Evolutionary conservation across 1,284 basidiomycete species (phyloP), one percentile per base, ranked within the genome.

Genomic region (Ceratobasidium papillatum): DNA sequence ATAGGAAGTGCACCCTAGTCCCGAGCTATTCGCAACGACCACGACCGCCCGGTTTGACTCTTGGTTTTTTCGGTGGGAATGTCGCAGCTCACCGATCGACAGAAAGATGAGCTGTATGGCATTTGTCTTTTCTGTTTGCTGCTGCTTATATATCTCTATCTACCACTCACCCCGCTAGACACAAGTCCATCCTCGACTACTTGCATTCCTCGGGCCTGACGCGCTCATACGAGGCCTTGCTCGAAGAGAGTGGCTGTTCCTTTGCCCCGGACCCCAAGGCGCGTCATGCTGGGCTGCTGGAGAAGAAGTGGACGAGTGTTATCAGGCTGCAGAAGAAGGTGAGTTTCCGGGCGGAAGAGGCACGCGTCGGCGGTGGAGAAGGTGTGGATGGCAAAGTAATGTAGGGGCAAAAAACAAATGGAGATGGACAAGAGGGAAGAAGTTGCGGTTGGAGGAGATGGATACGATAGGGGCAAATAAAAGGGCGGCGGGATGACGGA

Each of bases 281-380:
- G 63, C 93, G 93, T 80, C 93, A 90, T 80, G 89, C 90, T 0
- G 94, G 94, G 0, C 84, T 97, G 75, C 83, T 97, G 76, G 95
- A 95, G 84, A 96, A 96, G 89, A 97, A 97, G 82, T 97, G 95
- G 95, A 96, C 94, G 32, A 93, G 91, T 80, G 94, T 96, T 27
- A 95, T 97, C 76, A 87, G 95, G 76, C 82, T 97, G 79, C 95
- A 97, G 85, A 95, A 96, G 86, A 96, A 96, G 90, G 94, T 92
- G 77, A 77, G 85, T 78, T 72, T 5, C 56, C 45, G 38, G 49
- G 66, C 73, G 27, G 17, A 41, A 65, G 41, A 64, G 68, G n/a
- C 32, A 56, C 43, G 54, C 56, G 64, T 47, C 12, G 43, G 30
- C 27, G 22, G 38, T 22, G 61, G 25, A 25, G n/a, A 30, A n/a